These are phyloP conservation scores for Trypanosomatidae sp. DNA, from an alignment of 208 protist species.

Conservation along the genomic window DNA sequence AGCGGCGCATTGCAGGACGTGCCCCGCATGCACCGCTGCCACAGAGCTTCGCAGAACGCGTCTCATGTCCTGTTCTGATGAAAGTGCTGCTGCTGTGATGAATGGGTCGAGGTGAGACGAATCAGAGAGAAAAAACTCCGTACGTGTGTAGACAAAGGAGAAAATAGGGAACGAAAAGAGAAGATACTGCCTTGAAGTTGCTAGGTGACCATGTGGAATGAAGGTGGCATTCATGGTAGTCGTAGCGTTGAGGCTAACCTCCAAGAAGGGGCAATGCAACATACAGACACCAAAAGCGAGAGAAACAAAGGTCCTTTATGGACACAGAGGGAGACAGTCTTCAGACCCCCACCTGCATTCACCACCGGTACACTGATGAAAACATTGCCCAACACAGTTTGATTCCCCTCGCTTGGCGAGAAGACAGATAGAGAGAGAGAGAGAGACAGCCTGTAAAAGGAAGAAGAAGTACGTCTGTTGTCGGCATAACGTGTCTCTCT, in stretches of 20 bases:
- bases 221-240: not conserved
- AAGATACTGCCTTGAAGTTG: not conserved
- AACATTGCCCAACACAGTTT: not conserved
- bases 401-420: not conserved
- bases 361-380: not conserved
- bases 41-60: not conserved
- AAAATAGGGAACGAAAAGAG: not conserved
- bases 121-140: not conserved
- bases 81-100: not conserved
- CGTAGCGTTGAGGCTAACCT: not conserved
- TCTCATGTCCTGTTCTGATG: slow-evolving; percentile 1
- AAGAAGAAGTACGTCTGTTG: not conserved
- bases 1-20: not conserved
- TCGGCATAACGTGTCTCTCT: not conserved
- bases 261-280: not conserved
- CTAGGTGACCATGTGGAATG: not conserved
- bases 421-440: not conserved
- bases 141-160: not conserved
- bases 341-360: not conserved
- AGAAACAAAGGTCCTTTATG: not conserved
- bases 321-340: not conserved
- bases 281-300: not conserved
- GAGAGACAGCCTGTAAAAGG: not conserved
- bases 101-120: not conserved
- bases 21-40: not conserved